phyloP scores from a whole-genome alignment of 106 monocot genomes.

The Platanthera zijinensis region DNA sequence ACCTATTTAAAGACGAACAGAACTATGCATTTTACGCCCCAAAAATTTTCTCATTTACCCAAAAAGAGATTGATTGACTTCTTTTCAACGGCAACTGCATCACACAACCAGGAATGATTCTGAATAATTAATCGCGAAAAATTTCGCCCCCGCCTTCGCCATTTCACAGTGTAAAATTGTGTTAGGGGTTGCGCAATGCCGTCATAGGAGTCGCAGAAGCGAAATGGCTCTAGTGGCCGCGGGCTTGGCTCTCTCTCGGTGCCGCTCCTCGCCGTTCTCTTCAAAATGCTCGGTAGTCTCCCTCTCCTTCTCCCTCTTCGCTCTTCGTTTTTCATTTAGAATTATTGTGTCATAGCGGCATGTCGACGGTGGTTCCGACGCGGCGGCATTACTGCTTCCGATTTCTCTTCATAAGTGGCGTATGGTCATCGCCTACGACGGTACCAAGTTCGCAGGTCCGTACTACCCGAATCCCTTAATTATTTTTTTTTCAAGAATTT shows the following conservation, averaged over 20 bases:
- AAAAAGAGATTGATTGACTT: too few relatives aligned
- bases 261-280: background rate
- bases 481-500: background rate
- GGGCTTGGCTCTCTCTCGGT: constrained; percentile 22
- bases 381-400: constrained; percentile 2
- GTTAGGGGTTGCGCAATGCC: too few relatives aligned
- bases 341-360: background rate
- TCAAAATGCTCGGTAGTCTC: constrained; percentile 11
- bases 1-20: too few relatives aligned
- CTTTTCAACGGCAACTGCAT: too few relatives aligned
- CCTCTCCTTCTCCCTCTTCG: constrained; percentile 3
- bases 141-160: too few relatives aligned
- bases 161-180: too few relatives aligned
- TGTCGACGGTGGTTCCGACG: constrained; percentile 5
- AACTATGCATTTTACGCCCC: too few relatives aligned
- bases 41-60: too few relatives aligned
- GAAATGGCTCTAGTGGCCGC: constrained; percentile 28
- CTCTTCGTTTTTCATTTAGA: constrained; percentile 9
- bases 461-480: background rate
- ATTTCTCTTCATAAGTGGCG: constrained; percentile 41
- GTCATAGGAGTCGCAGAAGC: too few relatives aligned
- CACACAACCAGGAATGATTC: too few relatives aligned
- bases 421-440: constrained; percentile 69
- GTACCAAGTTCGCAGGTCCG: constrained; percentile 55
- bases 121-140: too few relatives aligned